Evolutionary conservation across 768 basidiomycete genomes (phyloP).

Genomic region (Kwoniella shandongensis): DNA sequence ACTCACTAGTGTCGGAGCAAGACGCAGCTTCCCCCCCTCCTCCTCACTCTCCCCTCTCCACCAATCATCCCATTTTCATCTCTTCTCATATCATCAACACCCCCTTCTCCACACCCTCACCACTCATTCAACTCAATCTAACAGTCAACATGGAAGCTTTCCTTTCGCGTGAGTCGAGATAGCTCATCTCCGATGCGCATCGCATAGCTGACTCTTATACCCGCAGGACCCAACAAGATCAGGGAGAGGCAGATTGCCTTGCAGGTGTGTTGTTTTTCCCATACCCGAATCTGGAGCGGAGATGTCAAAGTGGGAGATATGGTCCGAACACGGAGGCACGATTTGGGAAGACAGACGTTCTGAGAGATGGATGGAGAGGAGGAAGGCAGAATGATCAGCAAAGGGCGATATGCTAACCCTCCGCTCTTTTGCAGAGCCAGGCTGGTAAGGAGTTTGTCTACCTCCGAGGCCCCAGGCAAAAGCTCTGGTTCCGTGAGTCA

Average conservation of each 20-base stretch:
- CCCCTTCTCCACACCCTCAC: constrained; percentile 5
- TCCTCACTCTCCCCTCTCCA: not conserved
- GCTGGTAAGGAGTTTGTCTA: constrained; percentile 40
- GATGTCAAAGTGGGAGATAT: no score
- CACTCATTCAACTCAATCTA: constrained; percentile 6
- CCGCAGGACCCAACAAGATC: constrained; percentile 32
- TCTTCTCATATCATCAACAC: constrained; percentile 1
- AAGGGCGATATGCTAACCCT: no score
- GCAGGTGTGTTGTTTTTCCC: constrained; percentile 22
- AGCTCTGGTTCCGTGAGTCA: constrained; percentile 43
- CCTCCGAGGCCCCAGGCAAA: constrained; percentile 33
- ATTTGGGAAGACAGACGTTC: no score
- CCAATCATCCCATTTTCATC: constrained; percentile 7
- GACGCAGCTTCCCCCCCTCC: constrained; percentile 8
- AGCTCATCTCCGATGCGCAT: not conserved
- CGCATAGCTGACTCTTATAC: not conserved
- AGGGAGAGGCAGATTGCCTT: constrained; percentile 41
- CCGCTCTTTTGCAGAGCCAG: constrained; percentile 33
- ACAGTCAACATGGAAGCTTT: constrained; percentile 29
- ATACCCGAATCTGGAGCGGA: no score
- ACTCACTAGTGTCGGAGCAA: constrained; percentile 11
- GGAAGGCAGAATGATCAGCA: not conserved
- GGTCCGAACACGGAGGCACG: no score
- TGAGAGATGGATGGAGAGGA: not conserved
- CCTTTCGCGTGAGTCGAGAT: constrained; percentile 33